Evolutionary conservation across 2,329 filamentous ascomycete species (phyloP), one percentile per base, ranked within the genome.

Genomic region (Stachybotrys echinatus): DNA sequence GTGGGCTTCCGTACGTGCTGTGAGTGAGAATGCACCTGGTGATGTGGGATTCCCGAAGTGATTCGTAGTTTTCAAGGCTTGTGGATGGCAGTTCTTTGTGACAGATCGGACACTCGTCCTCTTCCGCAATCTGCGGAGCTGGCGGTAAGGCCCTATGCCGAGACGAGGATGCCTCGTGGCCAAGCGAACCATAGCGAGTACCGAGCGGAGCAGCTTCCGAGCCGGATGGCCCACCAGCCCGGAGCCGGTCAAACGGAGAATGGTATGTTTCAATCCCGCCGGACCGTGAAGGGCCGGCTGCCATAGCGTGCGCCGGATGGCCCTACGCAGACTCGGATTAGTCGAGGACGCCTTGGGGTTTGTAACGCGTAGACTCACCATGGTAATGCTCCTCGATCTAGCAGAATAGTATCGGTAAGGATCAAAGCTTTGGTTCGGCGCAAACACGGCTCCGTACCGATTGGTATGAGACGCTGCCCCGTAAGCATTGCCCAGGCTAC

Each of bases 21-120:
- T 83, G 77, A 8, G 71, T 66, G 31, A 67, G 68, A 52, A 87
- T 82, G 59, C 83, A 87, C 7, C 65, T 63, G 23, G 70, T 74
- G 51, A 87, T 83, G 57, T 87, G 83, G 23, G 71, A 65, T 58
- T 83, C 80, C 27, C 83, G 75, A 12, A 79, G 68, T 3, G 65
- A 55, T 58, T 85, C 80, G 50, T 70, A 80, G 53, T 83, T 74
- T 2, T 74, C 64, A 2, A 84, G 70, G 5, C 64, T 65, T 18
- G 74, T 72, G 2, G 81, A 77, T 1, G 88, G 87, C 4, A 91
- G 74, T 66, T 90, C 86, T 37, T 74, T 69, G 60, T 88, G 87
- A 58, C 88, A 92, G 42, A 92, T 79, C 1, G 88, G 88, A 54
- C 88, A 92, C 59, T 89, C 85, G 61, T 92, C 88, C 61, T 91